These are phyloP conservation scores for Candida dajiaensis DNA, from an alignment of 805 yeast genomes.

Conservation along the genomic window DNA sequence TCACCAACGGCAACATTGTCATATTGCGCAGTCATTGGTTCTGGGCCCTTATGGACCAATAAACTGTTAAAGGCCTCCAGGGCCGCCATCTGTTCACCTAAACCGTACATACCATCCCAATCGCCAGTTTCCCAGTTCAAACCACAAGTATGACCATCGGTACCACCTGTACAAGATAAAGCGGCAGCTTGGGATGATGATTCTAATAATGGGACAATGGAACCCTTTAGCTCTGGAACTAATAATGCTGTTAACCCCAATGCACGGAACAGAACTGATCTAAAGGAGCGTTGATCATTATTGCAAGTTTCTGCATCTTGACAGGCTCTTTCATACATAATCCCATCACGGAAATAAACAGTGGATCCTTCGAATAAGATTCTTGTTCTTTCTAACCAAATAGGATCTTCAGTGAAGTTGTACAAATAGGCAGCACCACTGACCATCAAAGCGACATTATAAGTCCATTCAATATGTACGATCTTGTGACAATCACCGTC, in stretches of 20 bases:
- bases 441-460: constrained; percentile 61
- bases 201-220: constrained; percentile 36
- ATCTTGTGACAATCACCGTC: constrained; percentile 41
- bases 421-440: constrained; percentile 68
- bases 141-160: constrained; percentile 74
- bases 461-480: constrained; percentile 54
- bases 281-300: constrained; percentile 73
- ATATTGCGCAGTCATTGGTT: constrained; percentile 43
- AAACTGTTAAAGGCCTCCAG: constrained; percentile 53
- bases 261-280: constrained; percentile 58
- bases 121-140: constrained; percentile 50
- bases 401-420: constrained; percentile 46
- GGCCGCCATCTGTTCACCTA: constrained; percentile 76
- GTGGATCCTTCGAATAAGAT: constrained; percentile 39
- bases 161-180: constrained; percentile 63
- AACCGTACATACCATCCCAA: constrained; percentile 64
- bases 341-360: constrained; percentile 41
- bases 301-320: constrained; percentile 50
- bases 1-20: constrained; percentile 54
- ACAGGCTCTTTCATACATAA: constrained; percentile 63
- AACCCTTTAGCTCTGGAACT: constrained; percentile 43
- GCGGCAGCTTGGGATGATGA: constrained; percentile 66
- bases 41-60: constrained; percentile 35
- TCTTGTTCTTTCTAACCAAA: constrained; percentile 46
- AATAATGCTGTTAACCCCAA: constrained; percentile 51